Percentiles rank a stretch among this genome's conserved stretches.
Evolutionary conservation across 1,139 yeast genomes (phyloP).

Genomic region (Petasospora rhodanensis): DNA sequence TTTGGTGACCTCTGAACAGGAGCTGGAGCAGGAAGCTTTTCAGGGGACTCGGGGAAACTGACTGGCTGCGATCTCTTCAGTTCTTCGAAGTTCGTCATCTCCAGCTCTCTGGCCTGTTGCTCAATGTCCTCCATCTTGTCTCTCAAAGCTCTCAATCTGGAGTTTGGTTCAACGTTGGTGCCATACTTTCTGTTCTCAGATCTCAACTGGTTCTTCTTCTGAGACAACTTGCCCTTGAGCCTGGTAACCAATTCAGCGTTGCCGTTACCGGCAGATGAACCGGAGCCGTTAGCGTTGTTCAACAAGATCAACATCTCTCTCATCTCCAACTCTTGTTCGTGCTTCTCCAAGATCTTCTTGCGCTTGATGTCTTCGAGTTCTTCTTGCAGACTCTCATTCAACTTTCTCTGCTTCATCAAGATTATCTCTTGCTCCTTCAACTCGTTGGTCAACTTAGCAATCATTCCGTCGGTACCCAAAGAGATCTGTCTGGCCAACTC

Average conservation of each 20-base stretch:
- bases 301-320: constrained; percentile 77
- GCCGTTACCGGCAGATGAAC: constrained; percentile 10
- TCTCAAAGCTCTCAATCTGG: constrained; percentile 68
- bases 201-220: constrained; percentile 59
- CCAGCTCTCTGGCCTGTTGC: constrained; percentile 79
- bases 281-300: constrained; percentile 27
- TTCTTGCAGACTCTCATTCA: constrained; percentile 55
- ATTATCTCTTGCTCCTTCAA: constrained; percentile 70
- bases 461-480: constrained; percentile 80
- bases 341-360: constrained; percentile 70
- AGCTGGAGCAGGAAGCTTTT: constrained; percentile 20
- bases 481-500: constrained; percentile 68
- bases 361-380: constrained; percentile 72
- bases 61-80: constrained; percentile 13
- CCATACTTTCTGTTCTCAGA: constrained; percentile 54
- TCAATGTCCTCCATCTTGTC: constrained; percentile 86
- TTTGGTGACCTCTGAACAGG: constrained; percentile 13
- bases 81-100: constrained; percentile 76
- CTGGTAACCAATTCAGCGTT: constrained; percentile 42
- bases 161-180: constrained; percentile 65
- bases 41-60: constrained; percentile 13
- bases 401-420: constrained; percentile 59
- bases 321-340: constrained; percentile 83
- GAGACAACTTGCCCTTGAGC: constrained; percentile 55
- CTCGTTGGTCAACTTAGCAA: constrained; percentile 66